These are phyloP conservation scores for Lasiosphaeria hispida DNA, from an alignment of 495 filamentous ascomycete genomes.

Conservation along the genomic window DNA sequence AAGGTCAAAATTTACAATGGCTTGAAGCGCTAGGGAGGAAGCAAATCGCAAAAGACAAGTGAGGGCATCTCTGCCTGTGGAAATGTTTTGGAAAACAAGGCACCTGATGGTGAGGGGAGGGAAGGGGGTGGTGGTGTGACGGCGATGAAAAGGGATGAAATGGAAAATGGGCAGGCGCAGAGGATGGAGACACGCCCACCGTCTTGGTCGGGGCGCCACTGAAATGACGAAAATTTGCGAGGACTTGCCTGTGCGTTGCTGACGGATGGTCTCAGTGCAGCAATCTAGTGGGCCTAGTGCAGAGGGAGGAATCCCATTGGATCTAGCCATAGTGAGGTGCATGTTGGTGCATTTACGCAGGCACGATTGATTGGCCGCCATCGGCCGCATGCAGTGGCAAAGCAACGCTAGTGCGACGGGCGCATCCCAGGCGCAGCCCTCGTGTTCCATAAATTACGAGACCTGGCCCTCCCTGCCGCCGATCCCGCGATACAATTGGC, in stretches of 20 bases:
- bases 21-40: no score
- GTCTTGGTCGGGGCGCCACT: not conserved
- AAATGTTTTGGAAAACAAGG: no score
- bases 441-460: constrained; percentile 18
- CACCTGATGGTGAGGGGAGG: not conserved
- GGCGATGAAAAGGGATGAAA: not conserved
- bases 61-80: no score
- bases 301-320: constrained; percentile 3
- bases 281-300: not conserved
- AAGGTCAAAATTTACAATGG: no score
- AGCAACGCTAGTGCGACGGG: constrained; percentile 17
- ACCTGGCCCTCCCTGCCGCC: constrained; percentile 1
- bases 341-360: not conserved
- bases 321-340: not conserved
- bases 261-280: not conserved
- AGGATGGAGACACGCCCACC: constrained; percentile 8
- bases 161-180: not conserved
- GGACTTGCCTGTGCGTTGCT: constrained; percentile 9
- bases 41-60: no score
- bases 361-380: constrained; percentile 5
- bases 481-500: constrained; percentile 5
- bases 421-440: constrained; percentile 20
- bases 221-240: constrained; percentile 7
- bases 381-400: constrained; percentile 17
- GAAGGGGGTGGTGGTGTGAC: constrained; percentile 13